Evolutionary conservation across 176 grass and related monocot genomes (phyloP).

Genomic region (Elaeis guineensis): DNA sequence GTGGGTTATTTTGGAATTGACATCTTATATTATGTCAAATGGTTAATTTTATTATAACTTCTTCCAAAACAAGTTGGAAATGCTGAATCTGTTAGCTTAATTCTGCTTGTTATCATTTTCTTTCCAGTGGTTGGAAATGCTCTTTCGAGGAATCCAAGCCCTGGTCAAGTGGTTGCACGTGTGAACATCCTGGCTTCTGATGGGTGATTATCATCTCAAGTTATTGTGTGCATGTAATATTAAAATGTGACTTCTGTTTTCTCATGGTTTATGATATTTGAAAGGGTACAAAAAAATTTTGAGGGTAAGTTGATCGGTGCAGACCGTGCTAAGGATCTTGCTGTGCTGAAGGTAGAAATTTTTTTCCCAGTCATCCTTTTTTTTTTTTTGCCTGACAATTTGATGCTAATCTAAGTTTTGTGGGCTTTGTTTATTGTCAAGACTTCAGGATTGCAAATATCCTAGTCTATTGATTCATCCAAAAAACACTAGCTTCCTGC

Average conservation of each 20-base stretch:
- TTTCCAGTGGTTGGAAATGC: slow-evolving; percentile 82
- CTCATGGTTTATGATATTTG: slow-evolving; percentile 7
- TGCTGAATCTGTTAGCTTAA: background rate
- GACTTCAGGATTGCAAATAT: too few relatives aligned
- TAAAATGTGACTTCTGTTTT: background rate
- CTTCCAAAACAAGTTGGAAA: background rate
- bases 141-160: slow-evolving; percentile 73
- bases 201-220: slow-evolving; percentile 31
- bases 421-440: too few relatives aligned
- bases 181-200: slow-evolving; percentile 89
- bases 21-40: background rate
- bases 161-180: slow-evolving; percentile 80
- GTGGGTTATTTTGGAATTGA: background rate
- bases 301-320: slow-evolving; percentile 92
- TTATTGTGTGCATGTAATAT: too few relatives aligned
- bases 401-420: too few relatives aligned
- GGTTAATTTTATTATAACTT: background rate
- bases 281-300: slow-evolving; percentile 93
- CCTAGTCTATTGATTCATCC: too few relatives aligned
- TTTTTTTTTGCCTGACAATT: background rate
- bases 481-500: too few relatives aligned
- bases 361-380: background rate
- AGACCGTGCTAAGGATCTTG: slow-evolving; percentile 83
- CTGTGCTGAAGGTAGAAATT: slow-evolving; percentile 66
- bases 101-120: slow-evolving; percentile 4